A percentile compares a stretch with the other conserved stretches of the same genome.
Evolutionary conservation across 192 early-diverging fungal species (phyloP).

Genomic region (Coemansia sp.): DNA sequence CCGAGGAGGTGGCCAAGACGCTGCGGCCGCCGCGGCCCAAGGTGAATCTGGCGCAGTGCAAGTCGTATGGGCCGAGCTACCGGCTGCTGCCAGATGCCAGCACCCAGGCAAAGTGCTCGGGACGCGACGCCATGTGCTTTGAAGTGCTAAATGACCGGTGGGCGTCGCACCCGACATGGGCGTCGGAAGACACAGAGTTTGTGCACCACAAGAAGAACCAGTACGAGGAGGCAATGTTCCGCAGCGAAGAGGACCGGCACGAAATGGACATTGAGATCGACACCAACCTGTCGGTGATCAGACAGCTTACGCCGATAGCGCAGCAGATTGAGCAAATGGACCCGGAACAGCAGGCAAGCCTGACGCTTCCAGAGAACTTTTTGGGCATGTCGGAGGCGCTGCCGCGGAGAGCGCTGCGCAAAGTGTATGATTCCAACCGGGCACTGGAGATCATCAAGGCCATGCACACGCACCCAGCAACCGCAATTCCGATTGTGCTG

Average conservation of each 20-base stretch:
- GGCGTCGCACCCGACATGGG: constrained; percentile 89
- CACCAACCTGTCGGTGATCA: constrained; percentile 86
- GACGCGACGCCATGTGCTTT: constrained; percentile 85
- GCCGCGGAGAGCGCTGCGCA: constrained; percentile 90
- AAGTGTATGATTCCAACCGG: constrained; percentile 87
- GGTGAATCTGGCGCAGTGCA: constrained; percentile 29
- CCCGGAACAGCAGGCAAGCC: constrained; percentile 68
- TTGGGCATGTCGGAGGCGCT: constrained; percentile 84
- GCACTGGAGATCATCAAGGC: constrained; percentile 88
- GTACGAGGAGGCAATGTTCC: constrained; percentile 92
- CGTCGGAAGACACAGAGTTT: constrained; percentile 88
- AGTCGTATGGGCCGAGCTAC: constrained; percentile 53
- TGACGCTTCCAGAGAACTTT: constrained; percentile 72
- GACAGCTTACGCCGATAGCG: constrained; percentile 85
- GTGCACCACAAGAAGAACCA: constrained; percentile 86
- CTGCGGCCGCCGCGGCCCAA: constrained; percentile 41
- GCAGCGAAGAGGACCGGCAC: constrained; percentile 94
- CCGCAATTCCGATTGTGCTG: constrained; percentile 90
- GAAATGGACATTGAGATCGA: constrained; percentile 99
- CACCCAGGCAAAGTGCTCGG: constrained; percentile 69
- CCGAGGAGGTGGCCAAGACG: constrained; percentile 48
- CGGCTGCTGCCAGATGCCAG: constrained; percentile 50
- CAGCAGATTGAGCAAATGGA: constrained; percentile 81
- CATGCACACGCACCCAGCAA: constrained; percentile 85
- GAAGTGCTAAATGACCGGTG: constrained; percentile 98